phyloP scores from a whole-genome alignment of 805 yeast genomes.

The Metschnikowia continentalis region DNA sequence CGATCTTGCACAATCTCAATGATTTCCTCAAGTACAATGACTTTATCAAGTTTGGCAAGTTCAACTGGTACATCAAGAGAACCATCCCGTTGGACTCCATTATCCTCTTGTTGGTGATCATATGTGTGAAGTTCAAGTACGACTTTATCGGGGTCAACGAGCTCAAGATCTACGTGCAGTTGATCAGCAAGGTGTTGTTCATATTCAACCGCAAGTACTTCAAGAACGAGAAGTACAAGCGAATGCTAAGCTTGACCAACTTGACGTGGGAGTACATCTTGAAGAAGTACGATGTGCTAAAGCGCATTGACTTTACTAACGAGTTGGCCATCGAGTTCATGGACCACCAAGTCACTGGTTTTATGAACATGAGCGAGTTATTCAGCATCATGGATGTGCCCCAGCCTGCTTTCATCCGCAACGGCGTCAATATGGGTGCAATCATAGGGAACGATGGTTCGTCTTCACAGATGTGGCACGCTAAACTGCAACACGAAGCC shows the following conservation, averaged over 20 bases:
- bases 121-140: constrained; percentile 49
- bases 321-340: constrained; percentile 29
- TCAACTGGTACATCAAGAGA: constrained; percentile 58
- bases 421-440: constrained; percentile 12
- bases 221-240: constrained; percentile 42
- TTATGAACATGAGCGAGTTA: constrained; percentile 37
- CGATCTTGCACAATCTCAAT: constrained; percentile 52
- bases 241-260: constrained; percentile 42
- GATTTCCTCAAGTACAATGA: constrained; percentile 52
- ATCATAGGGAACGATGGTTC: constrained; percentile 7
- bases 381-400: constrained; percentile 43
- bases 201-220: constrained; percentile 43
- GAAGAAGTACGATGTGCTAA: constrained; percentile 30
- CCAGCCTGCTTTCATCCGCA: constrained; percentile 26
- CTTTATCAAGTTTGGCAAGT: constrained; percentile 49
- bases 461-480: background rate
- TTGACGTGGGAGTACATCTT: constrained; percentile 41
- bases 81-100: constrained; percentile 60
- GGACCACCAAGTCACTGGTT: constrained; percentile 39
- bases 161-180: constrained; percentile 33
- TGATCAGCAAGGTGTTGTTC: constrained; percentile 40
- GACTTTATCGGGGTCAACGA: constrained; percentile 37
- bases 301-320: constrained; percentile 24
- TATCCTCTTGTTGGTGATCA: constrained; percentile 47
- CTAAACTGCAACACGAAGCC: background rate